Conservation (phyloP, 176 grass and related monocot species). For the Metroxylon sagu region DNA sequence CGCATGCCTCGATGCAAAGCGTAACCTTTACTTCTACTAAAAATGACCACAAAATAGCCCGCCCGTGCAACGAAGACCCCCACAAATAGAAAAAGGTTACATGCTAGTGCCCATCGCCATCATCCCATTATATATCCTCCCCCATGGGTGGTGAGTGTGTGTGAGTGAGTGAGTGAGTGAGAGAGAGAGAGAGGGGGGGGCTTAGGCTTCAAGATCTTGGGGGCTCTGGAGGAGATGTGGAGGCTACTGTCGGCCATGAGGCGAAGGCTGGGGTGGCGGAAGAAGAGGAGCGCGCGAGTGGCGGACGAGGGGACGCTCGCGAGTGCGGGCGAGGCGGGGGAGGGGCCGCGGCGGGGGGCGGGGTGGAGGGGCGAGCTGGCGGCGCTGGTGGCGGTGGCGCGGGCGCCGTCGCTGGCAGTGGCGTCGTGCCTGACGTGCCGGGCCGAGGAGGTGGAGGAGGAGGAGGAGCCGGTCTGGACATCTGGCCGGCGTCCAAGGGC, state of each 20-base stretch:
- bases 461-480: slow-evolving; percentile 8
- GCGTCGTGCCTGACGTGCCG: slow-evolving; percentile 19
- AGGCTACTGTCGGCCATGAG: not conserved
- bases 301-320: not conserved
- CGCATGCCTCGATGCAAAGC: no score
- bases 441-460: slow-evolving; percentile 20
- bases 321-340: slow-evolving; percentile 1
- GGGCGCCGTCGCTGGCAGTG: not conserved
- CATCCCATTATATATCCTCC: no score
- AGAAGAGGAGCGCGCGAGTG: slow-evolving; percentile 7
- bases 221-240: not conserved
- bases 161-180: no score
- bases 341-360: not conserved
- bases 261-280: slow-evolving; percentile 10
- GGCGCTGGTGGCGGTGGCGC: slow-evolving; percentile 26
- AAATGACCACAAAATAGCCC: no score
- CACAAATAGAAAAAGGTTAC: no score
- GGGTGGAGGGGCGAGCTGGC: slow-evolving; percentile 30
- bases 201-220: no score
- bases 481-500: slow-evolving; percentile 30
- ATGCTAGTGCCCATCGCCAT: no score
- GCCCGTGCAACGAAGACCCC: no score
- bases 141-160: no score
- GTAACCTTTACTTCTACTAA: no score
- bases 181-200: no score